Conservation (phyloP, 208 protist species). For the Leishmania tarentolae region DNA sequence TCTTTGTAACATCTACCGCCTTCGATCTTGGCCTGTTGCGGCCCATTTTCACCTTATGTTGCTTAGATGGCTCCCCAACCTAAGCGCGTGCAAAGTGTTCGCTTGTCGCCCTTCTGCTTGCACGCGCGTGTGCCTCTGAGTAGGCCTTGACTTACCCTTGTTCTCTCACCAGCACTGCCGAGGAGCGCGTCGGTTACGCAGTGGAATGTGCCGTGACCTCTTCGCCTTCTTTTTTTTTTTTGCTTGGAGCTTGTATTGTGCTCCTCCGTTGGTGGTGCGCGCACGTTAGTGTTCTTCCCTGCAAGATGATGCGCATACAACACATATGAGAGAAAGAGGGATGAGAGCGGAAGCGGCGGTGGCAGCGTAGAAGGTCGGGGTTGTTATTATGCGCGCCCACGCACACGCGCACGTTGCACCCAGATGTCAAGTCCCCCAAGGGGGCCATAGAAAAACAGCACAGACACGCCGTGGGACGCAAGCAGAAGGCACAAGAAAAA, state of each 20-base stretch:
- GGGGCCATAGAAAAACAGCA: not conserved
- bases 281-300: not conserved
- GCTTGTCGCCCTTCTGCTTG: not conserved
- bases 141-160: not conserved
- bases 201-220: not conserved
- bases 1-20: slow-evolving; percentile 82
- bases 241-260: not conserved
- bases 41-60: slow-evolving; percentile 13
- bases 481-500: no score
- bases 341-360: slow-evolving; percentile 3
- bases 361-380: not conserved
- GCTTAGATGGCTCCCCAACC: not conserved
- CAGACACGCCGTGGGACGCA: no score
- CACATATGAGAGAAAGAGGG: not conserved
- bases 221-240: not conserved
- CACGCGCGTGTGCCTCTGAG: not conserved
- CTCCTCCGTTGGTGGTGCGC: not conserved
- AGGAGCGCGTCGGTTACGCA: not conserved
- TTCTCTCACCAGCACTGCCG: not conserved
- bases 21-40: slow-evolving; percentile 47
- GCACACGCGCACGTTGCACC: not conserved
- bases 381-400: no score
- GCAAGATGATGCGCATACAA: not conserved
- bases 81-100: not conserved
- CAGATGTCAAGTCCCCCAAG: not conserved